Base-by-base conservation (phyloP, 148 eudicot genomes). In the Rhododendron mucronatum region DNA sequence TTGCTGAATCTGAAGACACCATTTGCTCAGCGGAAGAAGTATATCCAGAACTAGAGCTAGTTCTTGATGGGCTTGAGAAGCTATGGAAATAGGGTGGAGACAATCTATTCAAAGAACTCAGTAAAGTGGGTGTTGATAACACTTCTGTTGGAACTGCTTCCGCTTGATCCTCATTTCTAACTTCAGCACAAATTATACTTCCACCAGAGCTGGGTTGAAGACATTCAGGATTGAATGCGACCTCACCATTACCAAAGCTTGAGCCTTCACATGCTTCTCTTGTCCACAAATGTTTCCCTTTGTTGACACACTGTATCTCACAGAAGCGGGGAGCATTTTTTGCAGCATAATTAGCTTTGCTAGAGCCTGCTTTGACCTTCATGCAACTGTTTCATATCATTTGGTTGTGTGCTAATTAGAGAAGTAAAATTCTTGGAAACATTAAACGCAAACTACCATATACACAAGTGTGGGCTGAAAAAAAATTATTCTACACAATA, bases 321-420 rank as follows among this genome's bases (percentile, higher is more conserved):
- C 97, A 96, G 90, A 86, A 96, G 2, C 87, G 82, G 77, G 98
- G 97, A 85, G 92, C 94, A 88, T 87, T 85, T 90, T 90, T 96
- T 80, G 93, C 92, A 67, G 90, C 92, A 88, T 90, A 90, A 86
- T 77, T 88, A 45, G 94, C 93, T 90, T 92, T 90, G 81, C 88
- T 84, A 10, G 94, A 92, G 87, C 90, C 88, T 83, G 84, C 89
- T 84, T 89, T 94, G 86, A 92, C 84, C 88, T 91, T 96, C 87
- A 88, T 75, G 74, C 90, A 91, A 87, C 97, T 94, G 92, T 82
- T 86, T 30, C 37, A 73, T 53, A 84, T 76, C 50, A 89, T 81
- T 67, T 26, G 47, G 33, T 74, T 80, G 84, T 35, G 77, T 71
- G 55, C 30, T 67, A 82, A 48, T 15, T 11, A 51, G 47, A 33